A percentile compares a stretch with the other conserved stretches of the same genome.
phyloP scores from a whole-genome alignment of 2,329 filamentous ascomycete species.

The Phaeomoniella chlamydospora region DNA sequence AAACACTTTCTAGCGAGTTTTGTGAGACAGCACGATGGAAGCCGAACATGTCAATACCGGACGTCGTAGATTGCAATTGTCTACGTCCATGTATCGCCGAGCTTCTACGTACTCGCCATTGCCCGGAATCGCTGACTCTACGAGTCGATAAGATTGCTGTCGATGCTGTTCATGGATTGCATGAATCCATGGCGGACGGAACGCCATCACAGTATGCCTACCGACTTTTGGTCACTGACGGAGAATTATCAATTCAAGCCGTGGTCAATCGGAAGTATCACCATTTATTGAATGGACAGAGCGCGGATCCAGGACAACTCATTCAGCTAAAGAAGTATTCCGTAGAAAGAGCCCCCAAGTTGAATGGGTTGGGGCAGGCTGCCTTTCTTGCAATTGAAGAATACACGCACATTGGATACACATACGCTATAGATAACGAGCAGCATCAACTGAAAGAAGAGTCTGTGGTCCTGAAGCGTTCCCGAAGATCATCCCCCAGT shows the following conservation, averaged over 20 bases:
- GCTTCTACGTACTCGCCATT: constrained; percentile 14
- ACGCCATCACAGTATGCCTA: constrained; percentile 5
- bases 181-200: no score
- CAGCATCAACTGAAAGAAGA: no score
- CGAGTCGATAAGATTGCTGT: constrained; percentile 11
- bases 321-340: constrained; percentile 11
- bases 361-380: constrained; percentile 9
- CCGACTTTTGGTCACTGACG: constrained; percentile 12
- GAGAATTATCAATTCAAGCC: constrained; percentile 15
- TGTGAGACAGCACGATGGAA: no score
- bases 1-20: no score
- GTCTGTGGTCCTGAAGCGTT: no score
- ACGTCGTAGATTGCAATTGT: no score
- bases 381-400: constrained; percentile 13
- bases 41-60: no score
- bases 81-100: constrained; percentile 14
- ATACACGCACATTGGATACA: constrained; percentile 7
- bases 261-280: constrained; percentile 9
- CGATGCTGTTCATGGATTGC: constrained; percentile 3
- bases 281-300: constrained; percentile 6
- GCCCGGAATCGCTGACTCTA: constrained; percentile 12
- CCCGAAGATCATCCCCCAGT: no score
- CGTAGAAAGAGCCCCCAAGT: constrained; percentile 10
- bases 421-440: no score
- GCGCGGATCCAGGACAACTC: constrained; percentile 9